Evolutionary conservation across 371 early-diverging fungal genomes (phyloP).

Genomic region (Mortierella polycephala): DNA sequence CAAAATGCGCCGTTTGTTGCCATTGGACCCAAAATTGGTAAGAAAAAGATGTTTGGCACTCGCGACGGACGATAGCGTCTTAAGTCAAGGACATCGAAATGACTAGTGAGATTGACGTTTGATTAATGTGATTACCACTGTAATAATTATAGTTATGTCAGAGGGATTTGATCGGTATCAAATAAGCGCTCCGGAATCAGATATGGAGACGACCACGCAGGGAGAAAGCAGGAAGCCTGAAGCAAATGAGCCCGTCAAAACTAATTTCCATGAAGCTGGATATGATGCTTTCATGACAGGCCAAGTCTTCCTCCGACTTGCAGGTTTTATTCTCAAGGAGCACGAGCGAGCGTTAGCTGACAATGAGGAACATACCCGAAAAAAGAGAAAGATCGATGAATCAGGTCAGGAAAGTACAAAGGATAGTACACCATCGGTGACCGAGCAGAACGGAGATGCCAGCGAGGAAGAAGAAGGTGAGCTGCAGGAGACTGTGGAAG

Average conservation of each 20-base stretch:
- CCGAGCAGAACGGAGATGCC: constrained; percentile 4
- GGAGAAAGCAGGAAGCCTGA: background rate
- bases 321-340: constrained; percentile 59
- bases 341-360: constrained; percentile 24
- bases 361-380: constrained; percentile 25
- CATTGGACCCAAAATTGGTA: constrained; percentile 60
- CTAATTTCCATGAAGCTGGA: constrained; percentile 74
- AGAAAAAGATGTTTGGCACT: too few species aligned
- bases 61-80: too few species aligned
- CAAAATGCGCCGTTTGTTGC: constrained; percentile 42
- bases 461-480: constrained; percentile 24
- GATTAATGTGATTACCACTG: too few species aligned
- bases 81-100: too few species aligned
- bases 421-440: background rate
- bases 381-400: constrained; percentile 25
- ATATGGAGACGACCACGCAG: background rate
- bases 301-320: constrained; percentile 69
- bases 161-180: constrained; percentile 23
- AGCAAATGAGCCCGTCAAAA: constrained; percentile 11
- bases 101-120: too few species aligned
- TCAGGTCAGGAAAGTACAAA: background rate
- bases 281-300: constrained; percentile 80
- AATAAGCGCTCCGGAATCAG: constrained; percentile 7
- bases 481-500: constrained; percentile 18
- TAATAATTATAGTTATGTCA: constrained; percentile 50